These are phyloP conservation scores for Candida nanaspora DNA, from an alignment of 805 yeast genomes.

Conservation along the genomic window DNA sequence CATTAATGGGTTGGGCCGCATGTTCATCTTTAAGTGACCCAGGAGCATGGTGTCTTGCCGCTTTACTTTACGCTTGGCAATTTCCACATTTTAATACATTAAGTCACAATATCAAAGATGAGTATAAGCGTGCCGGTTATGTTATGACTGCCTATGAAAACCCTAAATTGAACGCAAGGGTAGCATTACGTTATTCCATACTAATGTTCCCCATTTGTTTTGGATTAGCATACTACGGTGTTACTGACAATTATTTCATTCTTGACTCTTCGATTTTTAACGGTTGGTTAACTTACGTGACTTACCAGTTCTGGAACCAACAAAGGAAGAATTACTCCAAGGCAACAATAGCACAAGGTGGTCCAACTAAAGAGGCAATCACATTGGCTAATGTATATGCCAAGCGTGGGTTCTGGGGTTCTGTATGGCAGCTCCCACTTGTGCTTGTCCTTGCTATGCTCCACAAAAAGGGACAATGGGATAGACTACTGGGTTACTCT, in stretches of 20 bases:
- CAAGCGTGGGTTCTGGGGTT: conserved; percentile 83
- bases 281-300: conserved; percentile 77
- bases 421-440: conserved; percentile 90
- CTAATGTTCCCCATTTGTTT: conserved; percentile 90
- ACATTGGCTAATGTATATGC: conserved; percentile 63
- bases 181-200: conserved; percentile 83
- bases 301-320: conserved; percentile 80
- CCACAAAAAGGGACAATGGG: conserved; percentile 96
- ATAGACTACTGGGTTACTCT: conserved; percentile 39
- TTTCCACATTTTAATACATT: conserved; percentile 95
- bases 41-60: conserved; percentile 93
- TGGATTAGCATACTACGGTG: conserved; percentile 68
- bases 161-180: conserved; percentile 88
- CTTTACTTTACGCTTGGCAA: conserved; percentile 92
- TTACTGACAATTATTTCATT: conserved; percentile 76
- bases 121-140: conserved; percentile 89
- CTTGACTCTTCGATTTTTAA: conserved; percentile 79
- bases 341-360: conserved; percentile 24
- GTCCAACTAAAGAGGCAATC: conserved; percentile 49
- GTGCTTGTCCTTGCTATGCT: conserved; percentile 86
- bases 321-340: conserved; percentile 53
- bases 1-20: conserved; percentile 98
- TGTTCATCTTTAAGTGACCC: conserved; percentile 76
- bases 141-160: conserved; percentile 96
- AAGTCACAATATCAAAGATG: conserved; percentile 80